These are phyloP conservation scores for Nemophila menziesii DNA, from an alignment of 257 asterid species.

Conservation along the genomic window DNA sequence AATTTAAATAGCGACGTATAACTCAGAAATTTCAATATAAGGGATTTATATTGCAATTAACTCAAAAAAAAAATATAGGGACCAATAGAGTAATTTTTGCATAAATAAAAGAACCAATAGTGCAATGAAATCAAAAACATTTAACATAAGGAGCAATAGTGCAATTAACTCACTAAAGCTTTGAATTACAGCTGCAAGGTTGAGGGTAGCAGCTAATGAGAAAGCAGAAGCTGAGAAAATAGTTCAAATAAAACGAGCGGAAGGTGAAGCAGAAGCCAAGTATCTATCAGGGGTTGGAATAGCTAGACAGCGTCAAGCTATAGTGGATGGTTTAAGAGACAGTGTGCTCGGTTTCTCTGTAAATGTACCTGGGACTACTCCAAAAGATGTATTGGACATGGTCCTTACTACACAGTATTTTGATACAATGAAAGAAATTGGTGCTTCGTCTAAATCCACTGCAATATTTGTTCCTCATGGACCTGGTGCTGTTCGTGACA, in stretches of 20 bases:
- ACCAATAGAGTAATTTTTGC: too few relatives aligned
- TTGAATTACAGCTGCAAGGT: constrained; percentile 15
- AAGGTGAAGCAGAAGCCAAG: constrained; percentile 21
- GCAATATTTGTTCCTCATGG: constrained; percentile 23
- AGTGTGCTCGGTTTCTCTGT: constrained; percentile 21
- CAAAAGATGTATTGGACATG: constrained; percentile 28
- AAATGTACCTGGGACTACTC: constrained; percentile 21
- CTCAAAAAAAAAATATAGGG: too few relatives aligned
- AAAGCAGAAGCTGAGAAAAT: constrained; percentile 24
- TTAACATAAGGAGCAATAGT: background rate
- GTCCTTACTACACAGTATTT: constrained; percentile 22
- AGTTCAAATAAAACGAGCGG: constrained; percentile 19
- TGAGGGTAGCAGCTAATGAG: constrained; percentile 21
- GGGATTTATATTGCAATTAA: too few relatives aligned
- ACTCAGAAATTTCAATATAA: too few relatives aligned
- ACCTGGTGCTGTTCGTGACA: constrained; percentile 23
- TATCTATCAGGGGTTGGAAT: constrained; percentile 19
- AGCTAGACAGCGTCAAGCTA: constrained; percentile 26
- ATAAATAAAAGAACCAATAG: background rate
- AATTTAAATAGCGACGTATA: too few relatives aligned
- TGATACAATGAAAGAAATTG: constrained; percentile 26
- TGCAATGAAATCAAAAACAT: background rate
- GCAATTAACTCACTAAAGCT: background rate
- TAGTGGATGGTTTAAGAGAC: constrained; percentile 23
- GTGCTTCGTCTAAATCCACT: constrained; percentile 19